A percentile compares a stretch with the other conserved stretches of the same genome.
Conservation (phyloP, 352 stramenopile genomes). For the Globisporangium middletonii region DNA sequence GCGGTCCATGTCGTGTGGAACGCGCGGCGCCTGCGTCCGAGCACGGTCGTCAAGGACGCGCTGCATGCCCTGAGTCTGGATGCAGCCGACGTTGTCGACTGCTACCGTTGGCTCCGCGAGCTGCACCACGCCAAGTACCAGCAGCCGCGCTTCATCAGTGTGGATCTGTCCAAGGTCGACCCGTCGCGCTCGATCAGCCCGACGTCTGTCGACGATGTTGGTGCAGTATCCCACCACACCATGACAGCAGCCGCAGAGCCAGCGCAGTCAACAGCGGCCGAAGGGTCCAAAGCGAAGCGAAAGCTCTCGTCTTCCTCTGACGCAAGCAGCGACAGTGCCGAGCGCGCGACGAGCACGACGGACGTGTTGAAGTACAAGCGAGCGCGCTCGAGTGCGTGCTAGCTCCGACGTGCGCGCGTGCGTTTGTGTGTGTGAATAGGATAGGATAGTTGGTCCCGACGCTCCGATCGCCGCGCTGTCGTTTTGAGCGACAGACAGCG, state of each 20-base stretch:
- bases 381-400: neutral
- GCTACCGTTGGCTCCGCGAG: slow-evolving; percentile 28
- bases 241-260: neutral
- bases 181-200: slow-evolving; percentile 31
- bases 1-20: slow-evolving; percentile 35
- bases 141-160: slow-evolving; percentile 27
- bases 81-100: slow-evolving; percentile 24
- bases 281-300: neutral
- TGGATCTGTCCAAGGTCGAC: slow-evolving; percentile 31
- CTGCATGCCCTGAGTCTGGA: slow-evolving; percentile 18
- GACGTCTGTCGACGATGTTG: slow-evolving; percentile 26
- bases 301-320: neutral
- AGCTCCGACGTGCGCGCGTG: neutral
- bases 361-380: neutral
- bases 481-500: neutral
- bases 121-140: slow-evolving; percentile 16
- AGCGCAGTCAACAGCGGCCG: neutral
- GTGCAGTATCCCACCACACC: neutral
- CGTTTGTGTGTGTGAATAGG: too few species aligned
- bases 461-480: neutral
- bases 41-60: slow-evolving; percentile 22
- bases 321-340: neutral
- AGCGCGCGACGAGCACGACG: too few species aligned
- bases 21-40: slow-evolving; percentile 20
- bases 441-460: neutral